phyloP scores from a whole-genome alignment of 2,329 filamentous ascomycete species.

The Knufia petricola region DNA sequence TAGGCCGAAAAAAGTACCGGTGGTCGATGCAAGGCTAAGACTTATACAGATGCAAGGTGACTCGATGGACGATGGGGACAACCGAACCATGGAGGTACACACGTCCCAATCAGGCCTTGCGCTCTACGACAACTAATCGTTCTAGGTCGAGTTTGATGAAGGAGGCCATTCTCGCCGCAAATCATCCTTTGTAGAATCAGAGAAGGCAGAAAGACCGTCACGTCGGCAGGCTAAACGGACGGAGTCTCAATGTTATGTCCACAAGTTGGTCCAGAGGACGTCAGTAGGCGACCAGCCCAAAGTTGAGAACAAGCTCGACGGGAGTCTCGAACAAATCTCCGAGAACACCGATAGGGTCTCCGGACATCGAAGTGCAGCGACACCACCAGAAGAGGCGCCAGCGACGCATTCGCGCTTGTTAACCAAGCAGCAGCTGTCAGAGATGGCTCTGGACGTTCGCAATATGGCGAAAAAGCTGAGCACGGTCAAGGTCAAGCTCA shows the following conservation, averaged over 20 bases:
- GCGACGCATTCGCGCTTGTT: slow-evolving; percentile 61
- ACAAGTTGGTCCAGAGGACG: slow-evolving; percentile 44
- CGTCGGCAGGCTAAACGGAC: slow-evolving; percentile 29
- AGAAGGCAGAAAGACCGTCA: slow-evolving; percentile 8
- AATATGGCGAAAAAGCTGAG: slow-evolving; percentile 80
- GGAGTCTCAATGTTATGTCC: slow-evolving; percentile 52
- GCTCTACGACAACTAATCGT: background rate
- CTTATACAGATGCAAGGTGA: slow-evolving; percentile 25
- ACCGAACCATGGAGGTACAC: slow-evolving; percentile 10
- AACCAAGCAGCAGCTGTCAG: slow-evolving; percentile 87
- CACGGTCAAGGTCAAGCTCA: slow-evolving; percentile 71
- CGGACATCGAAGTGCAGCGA: slow-evolving; percentile 1
- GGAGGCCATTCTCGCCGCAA: slow-evolving; percentile 47
- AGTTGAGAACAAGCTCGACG: slow-evolving; percentile 13
- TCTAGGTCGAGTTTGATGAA: slow-evolving; percentile 48
- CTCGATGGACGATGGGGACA: slow-evolving; percentile 28
- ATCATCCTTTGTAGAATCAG: slow-evolving; percentile 45
- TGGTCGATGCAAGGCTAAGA: slow-evolving; percentile 3
- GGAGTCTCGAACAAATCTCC: slow-evolving; percentile 18
- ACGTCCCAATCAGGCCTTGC: background rate
- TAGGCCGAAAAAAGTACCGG: background rate
- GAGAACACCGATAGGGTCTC: slow-evolving; percentile 13
- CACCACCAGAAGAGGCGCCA: slow-evolving; percentile 26
- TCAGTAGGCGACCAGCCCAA: slow-evolving; percentile 20
- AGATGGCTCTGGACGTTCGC: slow-evolving; percentile 94